phyloP scores from a whole-genome alignment of 2,329 filamentous ascomycete species.

The Alternaria dauci region DNA sequence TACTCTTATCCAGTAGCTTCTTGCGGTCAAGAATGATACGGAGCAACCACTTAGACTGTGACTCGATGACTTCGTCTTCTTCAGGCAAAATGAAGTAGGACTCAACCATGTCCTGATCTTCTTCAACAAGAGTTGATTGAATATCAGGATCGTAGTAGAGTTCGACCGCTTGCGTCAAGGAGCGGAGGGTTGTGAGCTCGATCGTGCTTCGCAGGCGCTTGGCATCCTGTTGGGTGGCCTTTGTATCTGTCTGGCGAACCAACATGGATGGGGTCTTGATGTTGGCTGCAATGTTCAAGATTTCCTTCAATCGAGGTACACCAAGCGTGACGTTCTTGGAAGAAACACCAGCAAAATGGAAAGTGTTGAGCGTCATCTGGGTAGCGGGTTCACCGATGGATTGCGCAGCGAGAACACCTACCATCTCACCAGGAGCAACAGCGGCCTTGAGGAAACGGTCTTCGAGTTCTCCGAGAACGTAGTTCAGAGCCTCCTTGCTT shows the following conservation, averaged over 20 bases:
- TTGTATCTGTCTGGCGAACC: constrained; percentile 74
- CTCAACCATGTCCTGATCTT: constrained; percentile 92
- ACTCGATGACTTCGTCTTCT: constrained; percentile 66
- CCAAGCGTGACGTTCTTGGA: constrained; percentile 99
- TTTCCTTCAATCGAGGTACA: constrained; percentile 99
- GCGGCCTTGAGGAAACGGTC: constrained; percentile 85
- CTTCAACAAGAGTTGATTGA: constrained; percentile 81
- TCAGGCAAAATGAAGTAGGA: constrained; percentile 96
- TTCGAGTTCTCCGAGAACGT: constrained; percentile 89
- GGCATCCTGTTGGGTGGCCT: constrained; percentile 76
- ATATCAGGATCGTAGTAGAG: constrained; percentile 98
- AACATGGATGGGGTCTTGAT: constrained; percentile 99
- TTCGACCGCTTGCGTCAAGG: constrained; percentile 89
- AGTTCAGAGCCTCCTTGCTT: constrained; percentile 90
- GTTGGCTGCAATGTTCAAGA: constrained; percentile 95
- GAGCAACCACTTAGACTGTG: constrained; percentile 92
- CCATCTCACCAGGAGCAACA: constrained; percentile 96
- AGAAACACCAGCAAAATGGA: constrained; percentile 99
- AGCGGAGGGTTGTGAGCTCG: constrained; percentile 92
- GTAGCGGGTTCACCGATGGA: constrained; percentile 98
- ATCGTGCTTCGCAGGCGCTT: constrained; percentile 88
- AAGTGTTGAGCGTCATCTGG: constrained; percentile 99
- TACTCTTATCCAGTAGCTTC: constrained; percentile 92
- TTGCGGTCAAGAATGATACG: constrained; percentile 92
- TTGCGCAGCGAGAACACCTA: constrained; percentile 95